Evolutionary conservation across 305 asterid species (phyloP), one percentile per base, ranked within the genome.

Genomic region (Petunia hybrid): DNA sequence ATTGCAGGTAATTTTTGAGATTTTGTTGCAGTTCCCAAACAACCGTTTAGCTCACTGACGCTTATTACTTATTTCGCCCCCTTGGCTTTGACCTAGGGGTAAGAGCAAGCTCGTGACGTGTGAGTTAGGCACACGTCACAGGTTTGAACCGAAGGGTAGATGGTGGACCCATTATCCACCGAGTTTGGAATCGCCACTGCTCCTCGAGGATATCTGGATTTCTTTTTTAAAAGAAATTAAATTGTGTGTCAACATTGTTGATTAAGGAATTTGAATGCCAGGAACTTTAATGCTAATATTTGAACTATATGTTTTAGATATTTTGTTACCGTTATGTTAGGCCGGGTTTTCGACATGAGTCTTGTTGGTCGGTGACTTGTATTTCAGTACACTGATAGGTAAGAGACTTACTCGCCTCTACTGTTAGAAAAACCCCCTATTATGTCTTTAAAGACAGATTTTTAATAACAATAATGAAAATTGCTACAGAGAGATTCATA

Each of bases 1-100:
- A 92, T 46, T 91, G 86, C 81, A 94, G 99, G 99, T 88, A 85
- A 86, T n/a, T n/a, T 87, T 77, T 70, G 66, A 14, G 3, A 8
- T 13, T 13, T 66, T 35, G 6, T 46, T 0, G 38, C 46, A 35
- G 45, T 40, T 35, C 16, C 3, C 0, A n/a, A 10, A 22, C 38
- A 61, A 3, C 39, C 38, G 0, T 68, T 45, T 36, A 75, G 64
- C 43, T 40, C 59, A 55, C 9, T 63, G 22, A 38, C n/a, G n/a
- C n/a, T n/a, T n/a, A n/a, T n/a, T n/a, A n/a, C n/a, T 41, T 14
- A n/a, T n/a, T n/a, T n/a, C n/a, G n/a, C n/a, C n/a, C n/a, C n/a
- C n/a, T n/a, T n/a, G n/a, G n/a, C n/a, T n/a, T n/a, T n/a, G n/a
- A n/a, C n/a, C n/a, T n/a, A n/a, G n/a, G n/a, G n/a, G n/a, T n/a